A percentile compares a stretch with the other conserved stretches of the same genome.
These are phyloP conservation scores for Arachis monticola DNA, from an alignment of 331 rosid species.

Conservation along the genomic window DNA sequence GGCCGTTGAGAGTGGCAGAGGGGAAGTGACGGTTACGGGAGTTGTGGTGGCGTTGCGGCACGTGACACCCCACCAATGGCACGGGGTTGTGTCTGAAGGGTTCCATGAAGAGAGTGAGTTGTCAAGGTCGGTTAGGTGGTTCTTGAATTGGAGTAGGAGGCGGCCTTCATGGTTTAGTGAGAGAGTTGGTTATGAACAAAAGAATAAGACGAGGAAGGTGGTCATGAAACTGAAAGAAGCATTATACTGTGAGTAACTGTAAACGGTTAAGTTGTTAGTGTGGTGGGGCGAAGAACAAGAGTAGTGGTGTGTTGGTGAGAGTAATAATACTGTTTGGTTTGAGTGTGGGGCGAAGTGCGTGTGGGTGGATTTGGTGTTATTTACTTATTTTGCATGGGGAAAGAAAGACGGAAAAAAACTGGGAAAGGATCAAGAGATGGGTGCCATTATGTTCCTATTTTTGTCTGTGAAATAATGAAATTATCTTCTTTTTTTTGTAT, in stretches of 20 bases:
- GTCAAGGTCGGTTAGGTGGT: slow-evolving; percentile 51
- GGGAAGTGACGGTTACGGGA: slow-evolving; percentile 26
- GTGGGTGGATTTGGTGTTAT: neutral
- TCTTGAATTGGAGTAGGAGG: slow-evolving; percentile 51
- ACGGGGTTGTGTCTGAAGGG: slow-evolving; percentile 48
- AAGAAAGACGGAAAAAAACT: neutral
- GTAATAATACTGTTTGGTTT: neutral
- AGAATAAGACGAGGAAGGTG: slow-evolving; percentile 36
- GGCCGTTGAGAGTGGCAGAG: slow-evolving; percentile 45
- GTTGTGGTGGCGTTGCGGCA: slow-evolving; percentile 39
- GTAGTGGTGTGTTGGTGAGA: neutral
- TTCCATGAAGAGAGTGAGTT: slow-evolving; percentile 58
- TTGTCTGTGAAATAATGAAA: neutral
- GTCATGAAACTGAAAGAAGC: neutral
- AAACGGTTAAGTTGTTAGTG: neutral
- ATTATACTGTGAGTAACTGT: neutral
- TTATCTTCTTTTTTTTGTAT: too few species aligned
- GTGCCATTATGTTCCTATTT: neutral
- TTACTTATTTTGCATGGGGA: neutral
- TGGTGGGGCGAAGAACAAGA: too few species aligned
- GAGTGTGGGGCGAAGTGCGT: neutral
- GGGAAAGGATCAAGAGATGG: neutral
- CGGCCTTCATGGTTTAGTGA: slow-evolving; percentile 67
- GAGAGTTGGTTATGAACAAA: slow-evolving; percentile 12
- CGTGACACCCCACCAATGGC: slow-evolving; percentile 59